Evolutionary conservation across 805 yeast species (phyloP), one percentile per base, ranked within the genome.

Genomic region (Metschnikowia lunata): DNA sequence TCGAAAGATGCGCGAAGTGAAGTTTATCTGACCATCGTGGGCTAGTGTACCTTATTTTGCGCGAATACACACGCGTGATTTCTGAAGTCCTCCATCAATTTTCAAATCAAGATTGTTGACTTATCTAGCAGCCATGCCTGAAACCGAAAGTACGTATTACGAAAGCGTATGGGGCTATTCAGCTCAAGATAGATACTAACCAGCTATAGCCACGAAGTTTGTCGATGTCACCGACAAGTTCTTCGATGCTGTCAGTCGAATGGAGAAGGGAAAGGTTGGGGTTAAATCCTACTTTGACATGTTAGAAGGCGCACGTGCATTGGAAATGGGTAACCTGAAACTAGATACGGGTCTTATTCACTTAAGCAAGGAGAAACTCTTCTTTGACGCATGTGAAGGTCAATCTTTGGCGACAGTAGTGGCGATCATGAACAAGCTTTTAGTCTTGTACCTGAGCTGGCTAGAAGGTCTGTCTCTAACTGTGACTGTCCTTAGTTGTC

Each of bases 221-320:
- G 34, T 36, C 12, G 89, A 85, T 56, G 69, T 85, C n/a, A 85
- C 90, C 0, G 56, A 63, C 5, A 60, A 65, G n/a, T 66, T 85
- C 34, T 69, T 74, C 39, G 48, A 59, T 4, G 65, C 77, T 14
- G 54, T 52, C 18, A 42, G 30, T 37, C 34, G 37, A 14, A 56
- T 76, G 33, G 45, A 56, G 10, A 32, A 30, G 32, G 83, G 82
- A 29, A 70, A 75, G 38, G 80, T 91, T 14, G 77, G 78, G 5
- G 80, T 80, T 53, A 72, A 77, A 8, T 74, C 79, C 0, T 64
- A 65, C 26, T 88, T 88, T 64, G 78, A 80, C 43, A 71, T 91
- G 37, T 70, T 84, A 49, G 88, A 88, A 54, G 95, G 97, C 0
- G 86, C 97, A 1, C 82, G 90, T 52, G 96, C 98, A 0, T 67